Percentiles rank a stretch among this genome's conserved stretches.
phyloP scores from a whole-genome alignment of 1,139 yeast species.

The Geotrichum reessii region DNA sequence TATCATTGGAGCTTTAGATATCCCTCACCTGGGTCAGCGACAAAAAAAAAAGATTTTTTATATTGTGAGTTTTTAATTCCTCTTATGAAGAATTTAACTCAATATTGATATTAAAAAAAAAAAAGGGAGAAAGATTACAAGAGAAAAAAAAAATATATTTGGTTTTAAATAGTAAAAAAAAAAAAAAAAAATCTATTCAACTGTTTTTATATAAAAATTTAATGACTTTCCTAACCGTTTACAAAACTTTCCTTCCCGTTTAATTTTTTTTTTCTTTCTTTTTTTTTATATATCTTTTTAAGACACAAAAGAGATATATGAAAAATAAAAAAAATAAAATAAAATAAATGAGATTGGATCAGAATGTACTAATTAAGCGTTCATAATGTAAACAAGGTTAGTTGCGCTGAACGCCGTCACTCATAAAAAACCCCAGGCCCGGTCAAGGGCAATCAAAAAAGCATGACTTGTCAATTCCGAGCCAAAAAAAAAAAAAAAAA shows the following conservation, averaged over 20 bases:
- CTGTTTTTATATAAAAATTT: no score
- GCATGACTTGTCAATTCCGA: conserved; percentile 10
- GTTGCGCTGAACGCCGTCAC: conserved; percentile 37
- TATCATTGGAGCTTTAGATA: conserved; percentile 3
- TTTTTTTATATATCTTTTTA: background rate
- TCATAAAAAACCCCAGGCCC: conserved; percentile 37
- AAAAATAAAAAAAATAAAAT: conserved; percentile 4
- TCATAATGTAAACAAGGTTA: conserved; percentile 36
- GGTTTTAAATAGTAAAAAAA: conserved; percentile 1
- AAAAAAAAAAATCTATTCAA: background rate
- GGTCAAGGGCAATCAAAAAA: conserved; percentile 34
- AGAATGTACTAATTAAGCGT: conserved; percentile 32
- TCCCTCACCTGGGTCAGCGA: conserved; percentile 7
- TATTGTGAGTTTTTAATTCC: no score
- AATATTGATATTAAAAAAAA: no score
- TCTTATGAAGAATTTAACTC: no score
- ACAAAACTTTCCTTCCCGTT: background rate
- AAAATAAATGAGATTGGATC: conserved; percentile 22
- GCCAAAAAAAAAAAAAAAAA: background rate
- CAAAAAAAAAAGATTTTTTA: background rate
- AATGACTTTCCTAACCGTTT: conserved; percentile 15
- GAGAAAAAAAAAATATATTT: background rate
- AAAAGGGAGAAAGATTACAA: no score
- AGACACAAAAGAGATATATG: no score
- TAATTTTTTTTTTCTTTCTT: background rate